Base-by-base conservation (phyloP, 2,329 filamentous ascomycete species). In the Alternaria sp. region DNA sequence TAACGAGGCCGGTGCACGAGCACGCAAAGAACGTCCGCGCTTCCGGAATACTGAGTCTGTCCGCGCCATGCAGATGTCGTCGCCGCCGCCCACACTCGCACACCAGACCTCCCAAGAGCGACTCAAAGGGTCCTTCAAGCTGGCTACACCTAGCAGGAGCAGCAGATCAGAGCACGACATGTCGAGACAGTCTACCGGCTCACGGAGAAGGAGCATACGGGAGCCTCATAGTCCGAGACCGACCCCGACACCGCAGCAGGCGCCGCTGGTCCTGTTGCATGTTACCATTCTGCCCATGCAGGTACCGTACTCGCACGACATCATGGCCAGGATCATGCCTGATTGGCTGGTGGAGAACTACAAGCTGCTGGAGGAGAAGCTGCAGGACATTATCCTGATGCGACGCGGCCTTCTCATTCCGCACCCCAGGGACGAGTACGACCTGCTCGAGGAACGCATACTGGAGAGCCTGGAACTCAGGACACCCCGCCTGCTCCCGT, bases 401-500 rank as follows among this genome's bases (percentile, higher is more conserved):
- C 87, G 91, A 74, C 86, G 92, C 21, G 92, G 91, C 3, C 85
- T 96, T 32, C 82, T 96, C 46, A 85, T 96, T 8, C 88, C 91
- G 2, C 93, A 96, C 74, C 92, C 92, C 1, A 88, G 92, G 69
- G 90, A 90, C 59, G 92, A 94, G 76, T 95, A 92, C 72, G 92
- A 94, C 77, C 81, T 93, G 60, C 85, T 96, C 0, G 91, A 95
- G 79, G 92, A 94, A 80, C 85, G 91, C 26, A 83, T 95, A 32
- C 82, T 94, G 3, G 91, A 94, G 77, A 89, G 90, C 2, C 80
- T 94, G 49, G 91, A 93, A 76, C 83, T 95, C 15, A 89, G 89
- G 2, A 82, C 89, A 28, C 90, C 91, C 3, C 85, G 90, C 4
- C 89, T 94, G 46, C 84, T 92, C 7, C 90, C 90, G 71, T 93